Conservation (phyloP, 2,329 filamentous ascomycete genomes). For the Emericellopsis cladophorae region DNA sequence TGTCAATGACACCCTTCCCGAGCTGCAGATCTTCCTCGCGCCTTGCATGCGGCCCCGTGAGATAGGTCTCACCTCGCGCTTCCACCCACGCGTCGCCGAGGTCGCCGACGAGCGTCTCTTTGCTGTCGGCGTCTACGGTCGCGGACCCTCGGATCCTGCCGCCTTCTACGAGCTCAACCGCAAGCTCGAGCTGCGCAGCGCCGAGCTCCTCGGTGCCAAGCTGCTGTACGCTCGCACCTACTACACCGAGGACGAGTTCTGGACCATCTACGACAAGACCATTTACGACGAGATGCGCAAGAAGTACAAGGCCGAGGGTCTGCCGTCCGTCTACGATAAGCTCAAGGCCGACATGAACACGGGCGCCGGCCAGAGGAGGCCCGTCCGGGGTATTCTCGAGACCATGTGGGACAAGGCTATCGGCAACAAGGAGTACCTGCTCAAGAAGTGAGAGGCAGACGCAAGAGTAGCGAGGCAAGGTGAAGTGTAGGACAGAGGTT, state of each 20-base stretch:
- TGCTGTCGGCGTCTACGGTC: constrained; percentile 33
- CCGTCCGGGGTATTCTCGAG: constrained; percentile 12
- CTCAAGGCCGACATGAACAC: constrained; percentile 24
- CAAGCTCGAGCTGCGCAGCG: constrained; percentile 31
- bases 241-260: constrained; percentile 39
- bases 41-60: constrained; percentile 13
- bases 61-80: constrained; percentile 17
- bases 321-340: constrained; percentile 40
- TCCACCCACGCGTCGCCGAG: constrained; percentile 16
- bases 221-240: constrained; percentile 44
- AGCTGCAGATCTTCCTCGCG: constrained; percentile 15
- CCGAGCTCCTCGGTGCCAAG: constrained; percentile 38
- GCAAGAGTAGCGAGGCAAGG: neutral
- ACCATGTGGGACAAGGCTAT: constrained; percentile 15
- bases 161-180: constrained; percentile 33
- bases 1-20: constrained; percentile 15
- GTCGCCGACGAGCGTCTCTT: constrained; percentile 20
- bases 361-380: constrained; percentile 10
- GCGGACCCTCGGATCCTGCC: constrained; percentile 17
- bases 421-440: constrained; percentile 14
- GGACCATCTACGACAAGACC: constrained; percentile 33
- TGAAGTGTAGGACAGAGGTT: neutral
- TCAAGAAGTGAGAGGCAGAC: constrained; percentile 7
- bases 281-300: constrained; percentile 33
- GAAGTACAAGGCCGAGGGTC: constrained; percentile 32